A percentile compares a stretch with the other conserved stretches of the same genome.
These are phyloP conservation scores for Cutaneotrichosporon sp. DNA, from an alignment of 1,284 basidiomycete genomes.

Conservation along the genomic window DNA sequence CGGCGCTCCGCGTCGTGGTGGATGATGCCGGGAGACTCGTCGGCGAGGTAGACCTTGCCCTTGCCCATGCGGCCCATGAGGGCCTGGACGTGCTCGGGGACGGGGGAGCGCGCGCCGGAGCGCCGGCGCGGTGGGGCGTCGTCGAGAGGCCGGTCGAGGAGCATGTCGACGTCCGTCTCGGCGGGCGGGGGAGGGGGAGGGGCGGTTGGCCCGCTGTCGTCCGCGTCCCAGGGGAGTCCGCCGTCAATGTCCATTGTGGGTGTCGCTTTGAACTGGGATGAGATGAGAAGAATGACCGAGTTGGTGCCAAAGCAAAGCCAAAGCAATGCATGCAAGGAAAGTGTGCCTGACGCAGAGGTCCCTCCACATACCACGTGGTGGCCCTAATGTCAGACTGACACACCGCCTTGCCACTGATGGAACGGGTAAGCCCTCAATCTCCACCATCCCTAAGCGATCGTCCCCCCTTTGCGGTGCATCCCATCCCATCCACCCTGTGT, in stretches of 20 bases:
- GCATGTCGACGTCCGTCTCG: slow-evolving; percentile 20
- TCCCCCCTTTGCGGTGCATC: not conserved
- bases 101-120: slow-evolving; percentile 8
- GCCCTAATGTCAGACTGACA: not conserved
- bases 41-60: slow-evolving; percentile 48
- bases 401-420: not conserved
- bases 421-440: not conserved
- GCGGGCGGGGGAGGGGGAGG: slow-evolving; percentile 3
- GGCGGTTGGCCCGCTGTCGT: slow-evolving; percentile 2
- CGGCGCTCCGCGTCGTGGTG: slow-evolving; percentile 37
- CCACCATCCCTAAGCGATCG: not conserved
- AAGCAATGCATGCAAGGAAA: not conserved
- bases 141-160: slow-evolving; percentile 43
- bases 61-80: slow-evolving; percentile 48
- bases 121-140: slow-evolving; percentile 26
- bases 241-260: slow-evolving; percentile 19
- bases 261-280: no score
- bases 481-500: no score
- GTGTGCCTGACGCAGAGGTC: not conserved
- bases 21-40: slow-evolving; percentile 45
- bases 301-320: not conserved
- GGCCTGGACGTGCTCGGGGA: slow-evolving; percentile 43
- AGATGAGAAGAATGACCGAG: not conserved
- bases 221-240: slow-evolving; percentile 42
- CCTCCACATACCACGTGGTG: no score